A percentile compares a stretch with the other conserved stretches of the same genome.
These are phyloP conservation scores for Inosperma sp. DNA, from an alignment of 768 basidiomycete genomes.

Conservation along the genomic window DNA sequence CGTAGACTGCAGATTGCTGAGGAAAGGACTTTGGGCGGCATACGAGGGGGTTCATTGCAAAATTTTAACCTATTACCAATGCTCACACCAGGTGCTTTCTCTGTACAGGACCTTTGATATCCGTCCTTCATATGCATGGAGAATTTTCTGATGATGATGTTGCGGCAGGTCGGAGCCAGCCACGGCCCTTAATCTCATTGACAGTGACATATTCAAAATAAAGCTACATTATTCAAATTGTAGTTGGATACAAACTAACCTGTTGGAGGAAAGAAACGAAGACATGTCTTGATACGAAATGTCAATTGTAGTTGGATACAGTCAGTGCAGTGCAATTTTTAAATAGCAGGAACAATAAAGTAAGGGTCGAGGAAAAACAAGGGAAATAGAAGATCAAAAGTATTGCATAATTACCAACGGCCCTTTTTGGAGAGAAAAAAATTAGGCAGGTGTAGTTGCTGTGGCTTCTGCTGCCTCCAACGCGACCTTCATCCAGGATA, in stretches of 20 bases:
- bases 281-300: no score
- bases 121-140: neutral
- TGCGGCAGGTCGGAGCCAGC: no score
- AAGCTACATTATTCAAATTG: neutral
- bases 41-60: neutral
- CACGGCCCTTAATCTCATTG: no score
- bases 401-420: no score
- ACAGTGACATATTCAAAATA: neutral
- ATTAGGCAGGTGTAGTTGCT: neutral
- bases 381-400: neutral
- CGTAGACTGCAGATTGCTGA: no score
- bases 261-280: slow-evolving; percentile 8
- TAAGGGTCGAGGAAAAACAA: neutral
- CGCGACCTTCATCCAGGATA: slow-evolving; percentile 58
- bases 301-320: no score
- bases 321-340: no score
- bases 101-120: neutral
- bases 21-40: neutral
- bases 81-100: neutral
- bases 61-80: neutral
- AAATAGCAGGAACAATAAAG: no score
- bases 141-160: no score
- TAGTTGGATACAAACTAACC: slow-evolving; percentile 4
- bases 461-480: slow-evolving; percentile 64
- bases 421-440: neutral